phyloP scores from a whole-genome alignment of 768 basidiomycete genomes.

The Pholiota molesta region DNA sequence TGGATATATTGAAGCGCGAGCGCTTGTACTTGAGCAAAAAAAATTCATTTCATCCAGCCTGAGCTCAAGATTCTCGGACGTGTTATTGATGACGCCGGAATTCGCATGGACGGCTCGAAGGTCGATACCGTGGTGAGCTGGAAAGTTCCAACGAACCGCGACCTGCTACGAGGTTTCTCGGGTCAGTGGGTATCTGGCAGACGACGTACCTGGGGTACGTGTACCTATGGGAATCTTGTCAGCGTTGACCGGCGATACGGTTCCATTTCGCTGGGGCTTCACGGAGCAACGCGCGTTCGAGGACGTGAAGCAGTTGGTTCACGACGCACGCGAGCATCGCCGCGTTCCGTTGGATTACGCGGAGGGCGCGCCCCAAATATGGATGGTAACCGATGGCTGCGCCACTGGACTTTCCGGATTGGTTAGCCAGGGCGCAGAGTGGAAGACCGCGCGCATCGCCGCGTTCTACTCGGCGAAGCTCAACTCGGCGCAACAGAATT shows the following conservation, averaged over 20 bases:
- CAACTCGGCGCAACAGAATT: background rate
- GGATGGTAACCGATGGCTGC: background rate
- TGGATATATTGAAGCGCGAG: constrained; percentile 28
- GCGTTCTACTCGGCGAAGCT: background rate
- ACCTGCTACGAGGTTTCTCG: constrained; percentile 32
- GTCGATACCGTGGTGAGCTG: constrained; percentile 35
- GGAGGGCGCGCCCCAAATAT: background rate
- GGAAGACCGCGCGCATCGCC: too few species aligned
- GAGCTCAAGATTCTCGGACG: constrained; percentile 27
- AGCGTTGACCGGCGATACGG: constrained; percentile 15
- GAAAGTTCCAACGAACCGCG: constrained; percentile 30
- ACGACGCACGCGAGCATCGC: constrained; percentile 19
- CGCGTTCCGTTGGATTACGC: constrained; percentile 17
- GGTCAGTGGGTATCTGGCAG: constrained; percentile 26
- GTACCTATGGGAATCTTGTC: constrained; percentile 37
- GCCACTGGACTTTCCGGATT: background rate
- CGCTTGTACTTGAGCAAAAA: constrained; percentile 30
- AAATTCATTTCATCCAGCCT: constrained; percentile 32
- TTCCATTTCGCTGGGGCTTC: constrained; percentile 22
- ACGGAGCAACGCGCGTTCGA: constrained; percentile 33
- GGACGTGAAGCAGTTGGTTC: constrained; percentile 26
- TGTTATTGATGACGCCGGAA: constrained; percentile 33
- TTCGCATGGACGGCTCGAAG: constrained; percentile 42
- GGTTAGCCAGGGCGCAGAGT: background rate
- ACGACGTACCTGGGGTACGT: constrained; percentile 29